A percentile compares a stretch with the other conserved stretches of the same genome.
These are phyloP conservation scores for Sporothrix schenckii DNA, from an alignment of 2,329 filamentous ascomycete species.

Conservation along the genomic window DNA sequence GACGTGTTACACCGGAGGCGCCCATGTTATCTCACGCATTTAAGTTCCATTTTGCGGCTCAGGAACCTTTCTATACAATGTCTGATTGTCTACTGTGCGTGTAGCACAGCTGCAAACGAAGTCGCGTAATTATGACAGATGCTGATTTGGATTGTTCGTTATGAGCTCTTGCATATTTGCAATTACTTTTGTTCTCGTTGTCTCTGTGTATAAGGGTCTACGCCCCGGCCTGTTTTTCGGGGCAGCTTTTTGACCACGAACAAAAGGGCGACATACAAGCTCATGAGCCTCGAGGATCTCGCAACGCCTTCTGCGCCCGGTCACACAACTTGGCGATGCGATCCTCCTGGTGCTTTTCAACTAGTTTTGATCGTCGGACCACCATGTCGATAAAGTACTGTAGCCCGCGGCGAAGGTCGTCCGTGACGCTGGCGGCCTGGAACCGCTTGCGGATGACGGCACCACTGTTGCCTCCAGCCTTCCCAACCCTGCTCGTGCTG, in stretches of 20 bases:
- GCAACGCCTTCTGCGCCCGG: constrained; percentile 47
- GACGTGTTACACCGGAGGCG: not conserved
- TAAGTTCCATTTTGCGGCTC: no score
- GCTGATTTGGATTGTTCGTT: no score
- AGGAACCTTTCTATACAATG: no score
- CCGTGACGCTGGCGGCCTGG: constrained; percentile 62
- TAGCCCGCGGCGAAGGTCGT: constrained; percentile 71
- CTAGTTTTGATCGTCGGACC: constrained; percentile 65
- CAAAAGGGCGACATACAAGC: not conserved
- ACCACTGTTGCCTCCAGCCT: constrained; percentile 34
- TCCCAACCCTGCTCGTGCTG: constrained; percentile 46
- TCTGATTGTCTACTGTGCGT: no score
- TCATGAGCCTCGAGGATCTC: constrained; percentile 28
- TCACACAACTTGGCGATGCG: constrained; percentile 54
- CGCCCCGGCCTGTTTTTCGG: no score
- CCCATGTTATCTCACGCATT: no score
- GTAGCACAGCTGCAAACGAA: no score
- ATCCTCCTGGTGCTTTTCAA: constrained; percentile 52
- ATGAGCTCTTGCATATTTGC: no score
- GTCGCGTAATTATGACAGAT: no score
- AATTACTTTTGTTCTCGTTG: not conserved
- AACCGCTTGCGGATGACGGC: constrained; percentile 65
- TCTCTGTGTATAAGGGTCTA: not conserved
- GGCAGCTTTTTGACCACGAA: not conserved
- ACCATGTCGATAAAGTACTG: constrained; percentile 79